Conservation (phyloP, 495 filamentous ascomycete genomes). For the Hyaloscypha bicolor region DNA sequence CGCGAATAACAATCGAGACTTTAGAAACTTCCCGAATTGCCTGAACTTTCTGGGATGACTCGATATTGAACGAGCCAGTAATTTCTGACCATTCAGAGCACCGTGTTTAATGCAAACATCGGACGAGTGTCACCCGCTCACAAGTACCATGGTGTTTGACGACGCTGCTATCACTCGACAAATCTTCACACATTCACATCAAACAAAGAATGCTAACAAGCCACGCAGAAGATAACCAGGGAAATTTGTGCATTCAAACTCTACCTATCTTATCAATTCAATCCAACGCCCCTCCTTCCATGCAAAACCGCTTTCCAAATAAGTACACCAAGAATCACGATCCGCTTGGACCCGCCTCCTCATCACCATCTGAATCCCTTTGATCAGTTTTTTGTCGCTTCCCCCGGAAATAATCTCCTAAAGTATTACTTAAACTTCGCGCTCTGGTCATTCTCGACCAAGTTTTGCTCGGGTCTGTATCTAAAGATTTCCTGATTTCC, state of each 20-base stretch:
- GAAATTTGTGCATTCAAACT: slow-evolving; percentile 21
- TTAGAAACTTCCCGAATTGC: too few species aligned
- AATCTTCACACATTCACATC: background rate
- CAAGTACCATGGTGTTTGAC: background rate
- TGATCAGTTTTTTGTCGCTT: slow-evolving; percentile 22
- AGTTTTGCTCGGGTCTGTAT: background rate
- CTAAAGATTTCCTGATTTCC: slow-evolving; percentile 25
- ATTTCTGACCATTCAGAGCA: too few species aligned
- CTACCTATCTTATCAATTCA: slow-evolving; percentile 10
- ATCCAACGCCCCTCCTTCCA: slow-evolving; percentile 14
- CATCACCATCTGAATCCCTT: slow-evolving; percentile 14
- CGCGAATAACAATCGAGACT: too few species aligned
- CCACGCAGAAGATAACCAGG: background rate
- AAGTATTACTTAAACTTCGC: slow-evolving; percentile 50
- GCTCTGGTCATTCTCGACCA: slow-evolving; percentile 40
- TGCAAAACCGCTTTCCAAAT: background rate
- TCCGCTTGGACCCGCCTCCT: slow-evolving; percentile 32
- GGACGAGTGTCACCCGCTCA: too few species aligned
- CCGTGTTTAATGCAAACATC: too few species aligned
- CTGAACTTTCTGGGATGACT: too few species aligned
- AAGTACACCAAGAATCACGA: slow-evolving; percentile 23
- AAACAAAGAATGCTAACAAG: background rate
- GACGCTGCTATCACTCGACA: background rate
- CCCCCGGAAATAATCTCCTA: slow-evolving; percentile 45
- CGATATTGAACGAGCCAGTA: too few species aligned